phyloP scores from a whole-genome alignment of 768 basidiomycete genomes.

The Boletales sp. region DNA sequence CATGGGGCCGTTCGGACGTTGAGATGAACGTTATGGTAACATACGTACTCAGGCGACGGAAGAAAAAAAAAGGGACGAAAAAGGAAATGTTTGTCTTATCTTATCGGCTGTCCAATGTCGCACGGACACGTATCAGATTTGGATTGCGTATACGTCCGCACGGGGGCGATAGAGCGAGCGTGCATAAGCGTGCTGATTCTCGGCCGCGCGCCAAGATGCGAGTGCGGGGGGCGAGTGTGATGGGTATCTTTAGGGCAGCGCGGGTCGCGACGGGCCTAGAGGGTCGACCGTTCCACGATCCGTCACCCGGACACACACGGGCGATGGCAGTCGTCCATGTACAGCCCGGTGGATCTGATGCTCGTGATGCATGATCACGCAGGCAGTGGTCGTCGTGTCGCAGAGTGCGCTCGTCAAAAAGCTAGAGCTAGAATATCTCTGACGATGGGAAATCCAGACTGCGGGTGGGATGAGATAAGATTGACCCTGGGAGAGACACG shows the following conservation, averaged over 20 bases:
- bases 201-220: slow-evolving; percentile 10
- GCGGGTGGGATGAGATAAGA: slow-evolving; percentile 28
- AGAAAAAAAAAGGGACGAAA: slow-evolving; percentile 7
- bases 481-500: slow-evolving; percentile 24
- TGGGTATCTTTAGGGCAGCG: slow-evolving; percentile 8
- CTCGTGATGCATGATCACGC: slow-evolving; percentile 17
- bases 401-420: slow-evolving; percentile 3
- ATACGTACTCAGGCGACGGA: slow-evolving; percentile 16
- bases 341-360: too few species aligned
- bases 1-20: background rate
- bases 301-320: slow-evolving; percentile 10
- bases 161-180: slow-evolving; percentile 19
- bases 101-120: slow-evolving; percentile 24
- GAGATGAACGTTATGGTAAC: slow-evolving; percentile 1
- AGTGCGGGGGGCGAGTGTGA: slow-evolving; percentile 2
- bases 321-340: too few species aligned
- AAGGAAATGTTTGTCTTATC: slow-evolving; percentile 27
- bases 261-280: slow-evolving; percentile 19
- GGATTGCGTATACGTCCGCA: too few species aligned
- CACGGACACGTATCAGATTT: slow-evolving; percentile 25
- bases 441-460: slow-evolving; percentile 10
- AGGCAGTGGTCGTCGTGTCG: background rate
- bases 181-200: slow-evolving; percentile 6
- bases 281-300: slow-evolving; percentile 19
- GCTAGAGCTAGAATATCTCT: background rate